Conservation (phyloP, 768 basidiomycete species). For the Phanerochaete sordida region DNA sequence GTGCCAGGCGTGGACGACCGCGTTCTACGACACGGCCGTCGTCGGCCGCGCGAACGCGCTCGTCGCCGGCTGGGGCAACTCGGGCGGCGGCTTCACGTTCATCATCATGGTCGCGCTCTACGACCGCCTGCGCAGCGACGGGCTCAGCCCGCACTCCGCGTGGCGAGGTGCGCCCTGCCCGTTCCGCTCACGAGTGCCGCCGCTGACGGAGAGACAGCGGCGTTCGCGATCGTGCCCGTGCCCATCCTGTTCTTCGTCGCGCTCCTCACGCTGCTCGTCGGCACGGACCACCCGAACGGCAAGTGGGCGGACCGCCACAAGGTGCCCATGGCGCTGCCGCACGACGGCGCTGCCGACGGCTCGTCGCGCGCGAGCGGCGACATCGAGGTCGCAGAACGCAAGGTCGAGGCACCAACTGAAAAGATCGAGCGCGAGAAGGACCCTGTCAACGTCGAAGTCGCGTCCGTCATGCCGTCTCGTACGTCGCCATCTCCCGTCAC, state of each 20-base stretch:
- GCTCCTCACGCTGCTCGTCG: slow-evolving; percentile 37
- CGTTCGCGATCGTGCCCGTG: slow-evolving; percentile 55
- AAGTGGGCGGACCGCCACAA: slow-evolving; percentile 47
- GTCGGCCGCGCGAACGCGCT: slow-evolving; percentile 51
- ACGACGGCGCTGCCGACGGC: neutral
- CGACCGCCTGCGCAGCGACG: slow-evolving; percentile 32
- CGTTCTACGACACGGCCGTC: slow-evolving; percentile 51
- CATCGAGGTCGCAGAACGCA: neutral
- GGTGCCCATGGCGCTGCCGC: neutral
- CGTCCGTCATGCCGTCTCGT: neutral
- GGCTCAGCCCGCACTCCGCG: slow-evolving; percentile 37
- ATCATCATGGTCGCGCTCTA: slow-evolving; percentile 55
- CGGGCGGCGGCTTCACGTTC: slow-evolving; percentile 47
- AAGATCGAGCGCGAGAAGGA: neutral
- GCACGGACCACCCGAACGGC: slow-evolving; percentile 53
- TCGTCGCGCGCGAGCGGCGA: slow-evolving; percentile 18
- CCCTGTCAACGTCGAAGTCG: neutral
- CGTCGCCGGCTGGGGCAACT: slow-evolving; percentile 53
- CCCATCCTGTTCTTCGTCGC: slow-evolving; percentile 47
- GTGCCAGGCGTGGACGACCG: slow-evolving; percentile 58
- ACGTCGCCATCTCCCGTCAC: too few relatives aligned
- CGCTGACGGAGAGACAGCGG: slow-evolving; percentile 26
- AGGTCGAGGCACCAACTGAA: slow-evolving; percentile 26
- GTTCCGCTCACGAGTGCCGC: too few relatives aligned
- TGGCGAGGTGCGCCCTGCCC: slow-evolving; percentile 43